These are phyloP conservation scores for Geotrichum klebahnii DNA, from an alignment of 1,139 yeast species.

Conservation along the genomic window DNA sequence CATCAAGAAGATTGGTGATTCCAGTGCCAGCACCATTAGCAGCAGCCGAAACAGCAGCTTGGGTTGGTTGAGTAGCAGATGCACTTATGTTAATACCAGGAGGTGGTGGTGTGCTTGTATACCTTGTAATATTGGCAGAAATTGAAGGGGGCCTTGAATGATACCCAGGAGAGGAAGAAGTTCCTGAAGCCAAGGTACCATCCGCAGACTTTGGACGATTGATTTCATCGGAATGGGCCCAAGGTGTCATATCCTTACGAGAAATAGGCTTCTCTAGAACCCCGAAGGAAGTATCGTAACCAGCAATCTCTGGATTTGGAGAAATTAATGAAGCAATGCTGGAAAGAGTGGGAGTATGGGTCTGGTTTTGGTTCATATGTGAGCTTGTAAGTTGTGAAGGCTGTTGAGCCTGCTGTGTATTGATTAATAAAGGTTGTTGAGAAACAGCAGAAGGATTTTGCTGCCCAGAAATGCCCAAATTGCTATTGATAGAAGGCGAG, in stretches of 20 bases:
- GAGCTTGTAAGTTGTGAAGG: constrained; percentile 12
- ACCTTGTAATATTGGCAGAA: not conserved
- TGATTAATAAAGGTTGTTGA: no score
- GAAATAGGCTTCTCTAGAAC: constrained; percentile 1
- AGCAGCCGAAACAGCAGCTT: not conserved
- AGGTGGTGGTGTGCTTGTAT: constrained; percentile 19
- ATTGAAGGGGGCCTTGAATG: no score
- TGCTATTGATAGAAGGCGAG: no score
- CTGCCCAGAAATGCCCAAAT: no score
- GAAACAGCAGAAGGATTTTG: no score
- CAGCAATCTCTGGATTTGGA: constrained; percentile 3
- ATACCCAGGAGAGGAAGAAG: no score
- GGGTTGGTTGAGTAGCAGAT: constrained; percentile 15
- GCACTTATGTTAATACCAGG: constrained; percentile 18
- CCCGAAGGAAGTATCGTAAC: not conserved
- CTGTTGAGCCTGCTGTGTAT: not conserved
- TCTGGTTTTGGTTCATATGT: constrained; percentile 14
- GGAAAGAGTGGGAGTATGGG: constrained; percentile 16
- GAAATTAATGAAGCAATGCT: constrained; percentile 9
- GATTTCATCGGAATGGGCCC: constrained; percentile 26
- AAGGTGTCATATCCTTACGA: constrained; percentile 15
- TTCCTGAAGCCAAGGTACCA: constrained; percentile 11
- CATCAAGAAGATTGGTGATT: no score
- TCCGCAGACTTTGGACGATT: constrained; percentile 35
- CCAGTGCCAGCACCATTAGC: no score